These are phyloP conservation scores for Blastobotrys peoriensis DNA, from an alignment of 805 yeast species.

Conservation along the genomic window DNA sequence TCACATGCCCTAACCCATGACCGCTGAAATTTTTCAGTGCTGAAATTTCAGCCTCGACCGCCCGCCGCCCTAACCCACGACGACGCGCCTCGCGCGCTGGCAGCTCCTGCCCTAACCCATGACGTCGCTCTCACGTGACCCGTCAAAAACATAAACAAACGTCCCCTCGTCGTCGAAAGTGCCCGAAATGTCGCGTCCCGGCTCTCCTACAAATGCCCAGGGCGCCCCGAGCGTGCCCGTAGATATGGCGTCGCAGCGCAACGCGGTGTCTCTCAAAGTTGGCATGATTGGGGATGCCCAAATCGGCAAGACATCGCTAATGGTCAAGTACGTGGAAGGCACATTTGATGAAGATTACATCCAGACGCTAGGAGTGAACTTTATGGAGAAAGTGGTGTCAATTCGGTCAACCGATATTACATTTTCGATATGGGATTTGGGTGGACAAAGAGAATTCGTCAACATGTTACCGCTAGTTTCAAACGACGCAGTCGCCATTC, in stretches of 20 bases:
- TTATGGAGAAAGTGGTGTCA: conserved; percentile 82
- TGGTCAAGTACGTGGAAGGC: conserved; percentile 97
- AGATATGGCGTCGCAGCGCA: conserved; percentile 26
- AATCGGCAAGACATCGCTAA: conserved; percentile 90
- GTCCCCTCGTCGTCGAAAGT: no score
- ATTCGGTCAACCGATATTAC: conserved; percentile 83
- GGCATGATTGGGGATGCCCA: conserved; percentile 95
- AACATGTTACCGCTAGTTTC: conserved; percentile 93
- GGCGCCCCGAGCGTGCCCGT: conserved; percentile 16
- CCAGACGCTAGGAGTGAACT: conserved; percentile 92
- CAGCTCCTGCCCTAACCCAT: no score
- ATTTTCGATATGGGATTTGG: conserved; percentile 91
- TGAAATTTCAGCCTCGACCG: no score
- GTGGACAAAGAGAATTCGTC: conserved; percentile 91
- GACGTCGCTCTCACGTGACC: no score
- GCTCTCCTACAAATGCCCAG: background rate
- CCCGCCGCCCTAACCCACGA: no score
- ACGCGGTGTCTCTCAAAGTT: conserved; percentile 52
- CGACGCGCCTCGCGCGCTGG: no score
- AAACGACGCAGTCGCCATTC: conserved; percentile 83
- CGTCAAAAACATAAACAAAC: no score
- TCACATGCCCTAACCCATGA: no score
- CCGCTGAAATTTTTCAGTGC: no score
- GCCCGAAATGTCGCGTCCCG: conserved; percentile 8
- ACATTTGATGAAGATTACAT: conserved; percentile 86